Evolutionary conservation across 495 filamentous ascomycete genomes (phyloP).

Genomic region (Trichocladium antarcticum): DNA sequence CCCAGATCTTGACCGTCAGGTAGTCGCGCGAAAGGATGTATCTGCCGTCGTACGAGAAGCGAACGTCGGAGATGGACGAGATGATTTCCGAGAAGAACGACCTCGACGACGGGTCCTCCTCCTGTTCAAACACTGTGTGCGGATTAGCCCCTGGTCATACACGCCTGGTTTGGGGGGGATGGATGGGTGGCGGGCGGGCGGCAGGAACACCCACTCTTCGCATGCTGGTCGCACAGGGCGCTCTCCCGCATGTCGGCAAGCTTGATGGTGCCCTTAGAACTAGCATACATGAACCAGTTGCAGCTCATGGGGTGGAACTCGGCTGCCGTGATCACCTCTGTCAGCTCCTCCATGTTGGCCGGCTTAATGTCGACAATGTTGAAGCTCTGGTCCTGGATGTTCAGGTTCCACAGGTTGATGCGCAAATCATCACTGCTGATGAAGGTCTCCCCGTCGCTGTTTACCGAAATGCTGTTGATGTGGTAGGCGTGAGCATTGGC

Average conservation of each 20-base stretch:
- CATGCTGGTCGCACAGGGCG: conserved; percentile 88
- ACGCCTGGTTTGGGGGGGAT: too few species aligned
- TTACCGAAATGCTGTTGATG: conserved; percentile 99
- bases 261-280: conserved; percentile 98
- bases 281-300: conserved; percentile 99
- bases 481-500: conserved; percentile 98
- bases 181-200: not conserved
- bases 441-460: conserved; percentile 98
- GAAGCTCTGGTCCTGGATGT: conserved; percentile 99
- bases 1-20: conserved; percentile 98
- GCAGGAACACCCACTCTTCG: conserved; percentile 59
- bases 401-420: conserved; percentile 97
- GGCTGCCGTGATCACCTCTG: conserved; percentile 95
- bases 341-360: conserved; percentile 98
- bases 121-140: conserved; percentile 83
- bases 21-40: conserved; percentile 98
- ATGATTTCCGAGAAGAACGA: conserved; percentile 99
- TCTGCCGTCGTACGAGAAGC: conserved; percentile 89
- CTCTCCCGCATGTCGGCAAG: conserved; percentile 96
- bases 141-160: conserved; percentile 4
- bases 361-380: conserved; percentile 99
- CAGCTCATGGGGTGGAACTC: conserved; percentile 96
- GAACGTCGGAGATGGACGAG: conserved; percentile 96
- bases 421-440: conserved; percentile 96
- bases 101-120: conserved; percentile 95